Percentiles rank a stretch among this genome's conserved stretches.
These are phyloP conservation scores for Luzula sylvatica DNA, from an alignment of 176 grass and related monocot species.

Conservation along the genomic window DNA sequence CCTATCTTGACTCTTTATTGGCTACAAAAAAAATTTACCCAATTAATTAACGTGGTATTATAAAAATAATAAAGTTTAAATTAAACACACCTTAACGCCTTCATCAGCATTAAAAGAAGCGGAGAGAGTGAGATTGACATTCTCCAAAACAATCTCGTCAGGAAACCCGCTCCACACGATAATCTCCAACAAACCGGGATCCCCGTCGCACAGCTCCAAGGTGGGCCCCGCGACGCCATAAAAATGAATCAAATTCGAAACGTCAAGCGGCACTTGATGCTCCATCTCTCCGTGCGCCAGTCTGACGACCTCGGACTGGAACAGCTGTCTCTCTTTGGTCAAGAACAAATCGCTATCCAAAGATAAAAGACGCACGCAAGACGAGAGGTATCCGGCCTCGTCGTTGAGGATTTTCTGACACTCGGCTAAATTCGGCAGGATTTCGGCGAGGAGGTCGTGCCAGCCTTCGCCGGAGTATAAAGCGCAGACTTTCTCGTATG, in stretches of 20 bases:
- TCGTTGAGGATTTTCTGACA: slow-evolving; percentile 96
- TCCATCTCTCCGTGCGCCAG: slow-evolving; percentile 96
- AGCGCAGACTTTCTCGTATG: slow-evolving; percentile 94
- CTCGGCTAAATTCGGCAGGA: slow-evolving; percentile 92
- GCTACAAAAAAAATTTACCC: slow-evolving; percentile 24
- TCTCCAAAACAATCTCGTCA: slow-evolving; percentile 80
- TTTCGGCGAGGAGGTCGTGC: slow-evolving; percentile 82
- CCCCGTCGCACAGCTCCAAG: slow-evolving; percentile 89
- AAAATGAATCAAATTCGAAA: slow-evolving; percentile 89
- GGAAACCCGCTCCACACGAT: slow-evolving; percentile 90
- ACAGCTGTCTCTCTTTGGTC: slow-evolving; percentile 75
- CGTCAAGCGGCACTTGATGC: slow-evolving; percentile 85
- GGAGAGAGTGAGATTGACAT: slow-evolving; percentile 69
- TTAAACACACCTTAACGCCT: slow-evolving; percentile 70
- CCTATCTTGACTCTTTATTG: slow-evolving; percentile 59
- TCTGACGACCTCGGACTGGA: slow-evolving; percentile 87
- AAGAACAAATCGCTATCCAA: slow-evolving; percentile 65
- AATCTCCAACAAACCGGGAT: slow-evolving; percentile 77
- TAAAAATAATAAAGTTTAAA: no score
- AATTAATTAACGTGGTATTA: neutral
- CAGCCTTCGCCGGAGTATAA: slow-evolving; percentile 93
- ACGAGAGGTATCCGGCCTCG: slow-evolving; percentile 75
- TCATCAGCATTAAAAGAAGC: slow-evolving; percentile 68
- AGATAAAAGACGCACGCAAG: slow-evolving; percentile 87
- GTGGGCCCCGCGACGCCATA: slow-evolving; percentile 64